Conservation (phyloP, 2,329 filamentous ascomycete species). For the Botrytis aclada region DNA sequence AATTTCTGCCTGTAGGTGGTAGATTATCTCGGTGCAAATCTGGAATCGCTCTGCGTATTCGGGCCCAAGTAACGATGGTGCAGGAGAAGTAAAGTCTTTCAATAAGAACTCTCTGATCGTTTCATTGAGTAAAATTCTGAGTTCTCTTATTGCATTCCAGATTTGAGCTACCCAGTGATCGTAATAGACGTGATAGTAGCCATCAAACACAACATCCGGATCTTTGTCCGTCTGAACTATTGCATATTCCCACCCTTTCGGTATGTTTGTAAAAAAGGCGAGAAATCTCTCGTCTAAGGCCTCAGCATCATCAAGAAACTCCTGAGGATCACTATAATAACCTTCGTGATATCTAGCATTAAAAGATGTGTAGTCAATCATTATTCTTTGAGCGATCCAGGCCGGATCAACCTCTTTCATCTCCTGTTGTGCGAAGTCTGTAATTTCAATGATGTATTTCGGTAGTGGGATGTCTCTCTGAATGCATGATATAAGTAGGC, state of each 20-base stretch:
- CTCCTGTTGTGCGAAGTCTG: conserved; percentile 42
- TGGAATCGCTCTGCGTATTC: conserved; percentile 21
- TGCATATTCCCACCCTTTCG: conserved; percentile 28
- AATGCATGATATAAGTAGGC: conserved; percentile 51
- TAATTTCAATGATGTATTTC: conserved; percentile 46
- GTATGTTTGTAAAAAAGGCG: conserved; percentile 20
- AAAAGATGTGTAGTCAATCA: conserved; percentile 35
- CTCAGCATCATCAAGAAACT: conserved; percentile 27
- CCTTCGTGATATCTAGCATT: conserved; percentile 20
- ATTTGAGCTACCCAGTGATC: conserved; percentile 33
- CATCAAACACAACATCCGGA: conserved; percentile 32
- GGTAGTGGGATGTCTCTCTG: conserved; percentile 50
- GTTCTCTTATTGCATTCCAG: conserved; percentile 32
- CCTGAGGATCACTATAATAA: background rate
- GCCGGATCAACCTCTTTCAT: conserved; percentile 42
- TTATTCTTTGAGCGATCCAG: conserved; percentile 44
- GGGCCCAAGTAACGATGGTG: conserved; percentile 20
- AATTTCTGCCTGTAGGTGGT: conserved; percentile 29
- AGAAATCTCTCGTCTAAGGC: conserved; percentile 30
- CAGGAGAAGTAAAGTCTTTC: conserved; percentile 2
- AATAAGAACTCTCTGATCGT: conserved; percentile 28
- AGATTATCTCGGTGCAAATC: conserved; percentile 22
- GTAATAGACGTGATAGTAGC: conserved; percentile 33
- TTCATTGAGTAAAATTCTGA: conserved; percentile 32
- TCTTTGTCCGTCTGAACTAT: conserved; percentile 29